Conservation (phyloP, 169 alveolate species). For the Haemoproteus tartakovskyi region DNA sequence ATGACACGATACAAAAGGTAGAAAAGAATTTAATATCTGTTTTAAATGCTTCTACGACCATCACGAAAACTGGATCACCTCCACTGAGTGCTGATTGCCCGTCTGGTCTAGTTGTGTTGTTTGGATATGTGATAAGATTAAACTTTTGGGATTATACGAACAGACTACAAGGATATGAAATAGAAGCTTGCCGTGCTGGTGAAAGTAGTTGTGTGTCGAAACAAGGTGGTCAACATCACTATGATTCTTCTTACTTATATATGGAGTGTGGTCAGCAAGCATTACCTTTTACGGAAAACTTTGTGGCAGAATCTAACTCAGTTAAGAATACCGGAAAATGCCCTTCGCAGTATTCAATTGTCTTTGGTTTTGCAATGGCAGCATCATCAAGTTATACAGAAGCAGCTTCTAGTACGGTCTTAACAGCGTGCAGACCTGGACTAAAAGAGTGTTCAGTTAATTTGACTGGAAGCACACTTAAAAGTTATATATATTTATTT, state of each 20-base stretch:
- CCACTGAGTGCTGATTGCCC: slow-evolving; percentile 74
- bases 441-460: slow-evolving; percentile 61
- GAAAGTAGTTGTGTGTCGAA: slow-evolving; percentile 66
- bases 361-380: slow-evolving; percentile 69
- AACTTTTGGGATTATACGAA: slow-evolving; percentile 51
- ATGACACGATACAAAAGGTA: slow-evolving; percentile 60
- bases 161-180: slow-evolving; percentile 40
- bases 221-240: slow-evolving; percentile 46
- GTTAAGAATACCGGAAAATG: slow-evolving; percentile 56
- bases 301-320: slow-evolving; percentile 24
- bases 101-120: slow-evolving; percentile 41
- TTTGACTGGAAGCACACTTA: slow-evolving; percentile 10
- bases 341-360: slow-evolving; percentile 62
- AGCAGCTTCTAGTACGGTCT: slow-evolving; percentile 33
- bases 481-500: slow-evolving; percentile 26
- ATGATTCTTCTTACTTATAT: slow-evolving; percentile 56
- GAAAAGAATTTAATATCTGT: slow-evolving; percentile 45
- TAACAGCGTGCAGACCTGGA: slow-evolving; percentile 72
- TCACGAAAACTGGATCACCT: slow-evolving; percentile 70
- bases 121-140: slow-evolving; percentile 66
- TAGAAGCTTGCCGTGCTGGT: slow-evolving; percentile 47
- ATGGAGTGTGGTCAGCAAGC: slow-evolving; percentile 50
- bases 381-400: slow-evolving; percentile 32
- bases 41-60: slow-evolving; percentile 32
- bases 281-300: slow-evolving; percentile 20